phyloP scores from a whole-genome alignment of 208 protist genomes.

The Leptomonas pyrrhocoris region DNA sequence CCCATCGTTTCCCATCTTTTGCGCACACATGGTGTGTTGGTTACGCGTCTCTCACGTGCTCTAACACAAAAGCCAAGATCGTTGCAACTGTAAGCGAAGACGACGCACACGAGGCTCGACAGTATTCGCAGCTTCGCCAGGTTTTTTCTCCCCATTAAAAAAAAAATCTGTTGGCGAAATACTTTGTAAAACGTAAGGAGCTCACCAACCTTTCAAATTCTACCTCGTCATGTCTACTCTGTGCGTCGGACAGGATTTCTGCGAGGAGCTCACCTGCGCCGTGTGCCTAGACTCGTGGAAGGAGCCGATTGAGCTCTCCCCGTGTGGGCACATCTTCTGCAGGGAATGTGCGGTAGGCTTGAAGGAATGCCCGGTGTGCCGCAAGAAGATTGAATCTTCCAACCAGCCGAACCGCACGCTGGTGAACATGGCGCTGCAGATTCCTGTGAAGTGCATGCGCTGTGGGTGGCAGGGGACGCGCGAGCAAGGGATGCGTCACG shows the following conservation, averaged over 20 bases:
- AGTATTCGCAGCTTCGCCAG: too few relatives aligned
- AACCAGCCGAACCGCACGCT: conserved; percentile 66
- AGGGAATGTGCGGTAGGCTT: conserved; percentile 40
- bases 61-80: too few relatives aligned
- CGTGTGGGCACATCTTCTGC: conserved; percentile 74
- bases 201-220: too few relatives aligned
- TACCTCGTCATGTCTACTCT: conserved; percentile 22
- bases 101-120: too few relatives aligned
- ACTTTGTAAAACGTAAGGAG: too few relatives aligned
- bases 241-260: conserved; percentile 56
- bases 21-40: too few relatives aligned
- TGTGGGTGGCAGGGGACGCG: conserved; percentile 78
- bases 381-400: conserved; percentile 28
- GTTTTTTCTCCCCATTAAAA: too few relatives aligned
- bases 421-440: conserved; percentile 67
- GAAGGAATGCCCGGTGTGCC: conserved; percentile 69
- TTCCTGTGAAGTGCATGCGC: conserved; percentile 53
- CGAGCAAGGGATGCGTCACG: conserved; percentile 34
- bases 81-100: too few relatives aligned
- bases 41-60: too few relatives aligned
- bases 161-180: too few relatives aligned
- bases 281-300: conserved; percentile 83
- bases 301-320: conserved; percentile 44
- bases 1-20: too few relatives aligned
- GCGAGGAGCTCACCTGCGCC: conserved; percentile 72